Conservation (phyloP, 148 eudicot species). For the Chenopodium album region DNA sequence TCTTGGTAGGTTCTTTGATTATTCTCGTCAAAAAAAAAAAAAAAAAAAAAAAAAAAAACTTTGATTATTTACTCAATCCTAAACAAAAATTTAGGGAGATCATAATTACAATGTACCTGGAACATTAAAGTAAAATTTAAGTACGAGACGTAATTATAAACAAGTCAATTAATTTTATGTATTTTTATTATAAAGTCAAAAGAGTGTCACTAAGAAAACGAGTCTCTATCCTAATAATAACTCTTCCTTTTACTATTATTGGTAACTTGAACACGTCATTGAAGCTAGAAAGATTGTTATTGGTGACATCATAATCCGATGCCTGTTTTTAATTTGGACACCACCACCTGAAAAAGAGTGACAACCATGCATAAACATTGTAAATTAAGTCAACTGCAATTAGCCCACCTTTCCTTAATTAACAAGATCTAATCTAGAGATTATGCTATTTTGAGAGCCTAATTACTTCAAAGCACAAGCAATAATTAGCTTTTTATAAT, state of each 20-base stretch:
- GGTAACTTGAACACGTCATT: not conserved
- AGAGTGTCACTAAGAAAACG: not conserved
- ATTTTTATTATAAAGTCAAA: not conserved
- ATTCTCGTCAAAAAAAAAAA: too few relatives aligned
- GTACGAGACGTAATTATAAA: not conserved
- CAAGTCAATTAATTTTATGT: not conserved
- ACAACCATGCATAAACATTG: not conserved
- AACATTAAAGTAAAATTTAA: not conserved
- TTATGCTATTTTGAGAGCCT: not conserved
- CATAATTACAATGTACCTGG: not conserved
- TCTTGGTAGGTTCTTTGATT: too few relatives aligned
- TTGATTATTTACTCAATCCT: too few relatives aligned
- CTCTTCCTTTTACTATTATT: not conserved
- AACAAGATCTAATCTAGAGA: not conserved
- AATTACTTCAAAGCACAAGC: not conserved
- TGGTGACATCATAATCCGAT: not conserved
- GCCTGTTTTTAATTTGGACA: not conserved
- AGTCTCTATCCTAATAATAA: not conserved
- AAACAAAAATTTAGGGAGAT: not conserved
- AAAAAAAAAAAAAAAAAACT: too few relatives aligned
- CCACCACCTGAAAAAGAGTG: not conserved
- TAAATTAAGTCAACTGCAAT: not conserved
- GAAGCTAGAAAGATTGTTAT: not conserved
- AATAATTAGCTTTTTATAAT: too few relatives aligned
- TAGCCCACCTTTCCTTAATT: not conserved